These are phyloP conservation scores for Erythrobasidium hasegawianum DNA, from an alignment of 1,284 basidiomycete genomes.

Conservation along the genomic window DNA sequence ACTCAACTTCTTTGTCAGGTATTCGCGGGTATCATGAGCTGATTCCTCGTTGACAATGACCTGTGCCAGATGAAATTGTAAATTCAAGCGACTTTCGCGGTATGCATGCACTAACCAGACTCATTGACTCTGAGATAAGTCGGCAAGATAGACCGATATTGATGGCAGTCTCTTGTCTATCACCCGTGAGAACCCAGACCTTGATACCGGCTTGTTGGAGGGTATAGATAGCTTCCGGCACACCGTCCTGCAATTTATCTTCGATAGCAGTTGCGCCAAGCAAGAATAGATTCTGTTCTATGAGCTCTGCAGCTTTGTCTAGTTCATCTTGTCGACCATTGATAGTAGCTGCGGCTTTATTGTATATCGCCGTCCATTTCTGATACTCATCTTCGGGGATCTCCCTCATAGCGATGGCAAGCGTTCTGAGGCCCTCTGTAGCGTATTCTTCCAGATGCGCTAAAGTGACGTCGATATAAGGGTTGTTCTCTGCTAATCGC, in stretches of 20 bases:
- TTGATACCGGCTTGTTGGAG: conserved; percentile 98
- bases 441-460: conserved; percentile 94
- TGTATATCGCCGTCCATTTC: conserved; percentile 82
- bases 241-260: conserved; percentile 97
- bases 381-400: conserved; percentile 84
- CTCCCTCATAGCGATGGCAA: conserved; percentile 93
- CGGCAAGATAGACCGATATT: conserved; percentile 98
- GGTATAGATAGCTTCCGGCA: conserved; percentile 96
- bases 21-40: conserved; percentile 74
- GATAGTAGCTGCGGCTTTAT: conserved; percentile 86
- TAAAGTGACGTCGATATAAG: conserved; percentile 80
- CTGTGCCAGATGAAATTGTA: conserved; percentile 49
- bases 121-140: conserved; percentile 97
- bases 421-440: conserved; percentile 89
- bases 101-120: conserved; percentile 77
- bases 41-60: conserved; percentile 92
- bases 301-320: conserved; percentile 89
- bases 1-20: conserved; percentile 77
- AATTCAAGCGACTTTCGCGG: too few relatives aligned
- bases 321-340: conserved; percentile 88
- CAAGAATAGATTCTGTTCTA: conserved; percentile 88
- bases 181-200: conserved; percentile 97
- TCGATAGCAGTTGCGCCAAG: conserved; percentile 97
- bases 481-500: conserved; percentile 69
- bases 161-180: conserved; percentile 97